Evolutionary conservation across 495 filamentous ascomycete genomes (phyloP), one percentile per base, ranked within the genome.

Genomic region (Annulohypoxylon moriforme): DNA sequence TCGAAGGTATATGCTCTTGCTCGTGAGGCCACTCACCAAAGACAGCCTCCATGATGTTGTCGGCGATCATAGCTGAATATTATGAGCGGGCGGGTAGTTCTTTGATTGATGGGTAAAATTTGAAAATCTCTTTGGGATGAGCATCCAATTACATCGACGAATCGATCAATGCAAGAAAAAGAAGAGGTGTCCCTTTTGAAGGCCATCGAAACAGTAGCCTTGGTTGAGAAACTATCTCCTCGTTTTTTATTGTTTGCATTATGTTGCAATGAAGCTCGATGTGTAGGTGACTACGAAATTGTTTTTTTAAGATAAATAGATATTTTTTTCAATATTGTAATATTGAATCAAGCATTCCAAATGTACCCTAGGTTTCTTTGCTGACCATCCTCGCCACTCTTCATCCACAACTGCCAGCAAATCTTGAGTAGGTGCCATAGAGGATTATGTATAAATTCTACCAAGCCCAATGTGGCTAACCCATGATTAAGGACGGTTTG

Each of bases 401-500:
- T 20, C n/a, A 52, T 5, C 47, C 47, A 29, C 14, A 49, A 24
- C 20, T 52, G 9, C 50, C 11, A 59, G 22, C 34, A n/a, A 20
- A 16, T 22, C 22, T 25, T 16, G 14, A 22, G 25, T 13, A 36
- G 14, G 25, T 13, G 71, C n/a, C 67, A 46, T 0, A 71, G 0
- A 6, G 72, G 72, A 20, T 11, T 69, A 49, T 76, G 50, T 40
- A 72, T 53, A 3, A 50, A 8, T 3, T 65, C 61, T 2, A 67
- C 14, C 74, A 61, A 74, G 10, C 68, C 60, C 13, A 74, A 52
- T 18, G 40, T 22, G 1, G 65, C 64, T 6, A 76, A 20, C 22
- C 74, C 74, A 36, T 62, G 53, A 24, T 74, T 27, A 1, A 76
- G 31, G 18, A 73, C 9, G 11, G 9, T 60, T 7, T 55, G 47